These are phyloP conservation scores for Phallus indusiatus DNA, from an alignment of 768 basidiomycete species.

Conservation along the genomic window DNA sequence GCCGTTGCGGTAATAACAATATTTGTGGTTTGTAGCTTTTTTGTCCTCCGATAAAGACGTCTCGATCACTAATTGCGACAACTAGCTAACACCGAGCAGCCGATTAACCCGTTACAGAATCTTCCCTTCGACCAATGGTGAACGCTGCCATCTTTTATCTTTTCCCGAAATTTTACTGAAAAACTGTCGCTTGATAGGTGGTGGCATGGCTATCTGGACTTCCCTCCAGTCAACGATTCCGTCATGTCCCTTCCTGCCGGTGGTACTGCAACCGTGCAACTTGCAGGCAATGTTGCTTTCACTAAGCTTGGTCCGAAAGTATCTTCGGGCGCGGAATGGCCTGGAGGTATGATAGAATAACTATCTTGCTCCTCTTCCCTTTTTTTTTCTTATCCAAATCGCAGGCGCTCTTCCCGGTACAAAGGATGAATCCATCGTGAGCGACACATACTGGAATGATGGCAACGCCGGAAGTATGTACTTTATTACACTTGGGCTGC, in stretches of 20 bases:
- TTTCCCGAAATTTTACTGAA: too few species aligned
- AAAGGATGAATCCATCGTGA: neutral
- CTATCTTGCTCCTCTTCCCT: neutral
- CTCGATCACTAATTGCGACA: neutral
- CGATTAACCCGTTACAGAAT: constrained; percentile 33
- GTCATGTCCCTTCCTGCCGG: constrained; percentile 55
- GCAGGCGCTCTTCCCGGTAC: neutral
- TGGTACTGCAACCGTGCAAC: constrained; percentile 39
- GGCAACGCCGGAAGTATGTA: neutral
- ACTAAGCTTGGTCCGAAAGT: neutral
- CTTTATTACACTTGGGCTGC: neutral
- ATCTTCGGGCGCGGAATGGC: neutral
- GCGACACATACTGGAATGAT: constrained; percentile 3
- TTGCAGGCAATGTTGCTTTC: constrained; percentile 35
- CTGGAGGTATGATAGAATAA: neutral
- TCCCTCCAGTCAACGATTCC: constrained; percentile 48
- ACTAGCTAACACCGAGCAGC: constrained; percentile 14
- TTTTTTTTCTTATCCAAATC: neutral
- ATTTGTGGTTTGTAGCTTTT: constrained; percentile 1
- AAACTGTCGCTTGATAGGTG: constrained; percentile 20
- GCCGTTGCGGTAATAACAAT: constrained; percentile 6
- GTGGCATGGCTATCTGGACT: constrained; percentile 53
- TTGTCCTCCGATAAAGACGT: neutral
- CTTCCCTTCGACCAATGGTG: constrained; percentile 32
- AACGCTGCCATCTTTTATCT: too few species aligned